A percentile compares a stretch with the other conserved stretches of the same genome.
phyloP scores from a whole-genome alignment of 2,329 filamentous ascomycete species.

The Colletotrichum sansevieriae region DNA sequence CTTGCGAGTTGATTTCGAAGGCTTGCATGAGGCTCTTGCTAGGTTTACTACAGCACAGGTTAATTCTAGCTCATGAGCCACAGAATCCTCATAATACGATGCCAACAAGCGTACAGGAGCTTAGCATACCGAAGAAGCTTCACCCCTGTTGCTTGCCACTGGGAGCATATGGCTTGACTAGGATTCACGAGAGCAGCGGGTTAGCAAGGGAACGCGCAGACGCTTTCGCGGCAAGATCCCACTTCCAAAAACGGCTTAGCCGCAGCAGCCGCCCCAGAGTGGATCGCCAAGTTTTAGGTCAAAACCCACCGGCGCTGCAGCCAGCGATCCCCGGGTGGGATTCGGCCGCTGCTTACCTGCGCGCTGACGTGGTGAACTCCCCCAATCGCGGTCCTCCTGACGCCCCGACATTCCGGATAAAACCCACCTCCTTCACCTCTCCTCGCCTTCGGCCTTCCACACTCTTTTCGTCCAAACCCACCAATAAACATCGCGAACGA shows the following conservation, averaged over 20 bases:
- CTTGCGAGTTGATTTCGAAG: too few relatives aligned
- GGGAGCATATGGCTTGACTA: too few relatives aligned
- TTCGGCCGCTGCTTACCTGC: conserved; percentile 22
- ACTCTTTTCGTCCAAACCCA: conserved; percentile 17
- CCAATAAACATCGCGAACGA: not conserved
- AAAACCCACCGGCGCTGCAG: conserved; percentile 25
- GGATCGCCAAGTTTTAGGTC: conserved; percentile 5
- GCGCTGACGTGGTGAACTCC: not conserved
- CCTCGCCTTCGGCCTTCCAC: not conserved
- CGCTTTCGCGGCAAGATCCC: conserved; percentile 2
- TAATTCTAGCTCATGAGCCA: too few relatives aligned
- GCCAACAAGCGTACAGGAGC: too few relatives aligned
- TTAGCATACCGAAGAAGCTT: too few relatives aligned
- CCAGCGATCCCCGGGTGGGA: conserved; percentile 17
- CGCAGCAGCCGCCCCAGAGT: not conserved
- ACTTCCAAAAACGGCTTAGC: conserved; percentile 14
- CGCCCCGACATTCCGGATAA: conserved; percentile 27
- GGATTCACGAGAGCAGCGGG: too few relatives aligned
- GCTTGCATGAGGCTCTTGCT: too few relatives aligned
- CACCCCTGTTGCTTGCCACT: too few relatives aligned
- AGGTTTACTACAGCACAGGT: too few relatives aligned
- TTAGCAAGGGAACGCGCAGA: too few relatives aligned
- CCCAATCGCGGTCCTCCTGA: not conserved
- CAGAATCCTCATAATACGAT: too few relatives aligned
- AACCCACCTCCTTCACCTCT: conserved; percentile 37